Base-by-base conservation (phyloP, 139 green algal genomes). In the Coelastrella sp. region DNA sequence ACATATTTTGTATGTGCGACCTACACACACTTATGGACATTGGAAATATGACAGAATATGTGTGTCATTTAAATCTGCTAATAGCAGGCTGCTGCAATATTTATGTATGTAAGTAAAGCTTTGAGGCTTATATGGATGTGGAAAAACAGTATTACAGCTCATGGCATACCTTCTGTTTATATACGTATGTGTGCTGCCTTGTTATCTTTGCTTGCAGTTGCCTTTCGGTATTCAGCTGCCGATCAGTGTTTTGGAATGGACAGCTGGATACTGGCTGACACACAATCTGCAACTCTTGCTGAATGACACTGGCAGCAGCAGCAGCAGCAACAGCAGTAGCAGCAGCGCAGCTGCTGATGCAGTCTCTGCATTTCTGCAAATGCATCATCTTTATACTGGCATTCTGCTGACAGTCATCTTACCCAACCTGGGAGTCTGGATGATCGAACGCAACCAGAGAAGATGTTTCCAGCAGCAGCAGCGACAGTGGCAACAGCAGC, bases 171-270 rank as follows among this genome's bases (percentile, higher is more conserved):
- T n/a, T n/a, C n/a, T n/a, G n/a, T n/a, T n/a, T n/a, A n/a, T n/a
- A n/a, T n/a, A n/a, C n/a, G n/a, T n/a, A n/a, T n/a, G n/a, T 15
- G 13, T 57, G 48, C 48, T 57, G 48, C 48, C 13, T 57, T 57
- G 48, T 15, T 27, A 4, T 75, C n/a, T n/a, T n/a, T n/a, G n/a
- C n/a, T n/a, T n/a, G 67, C 67, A 75, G 67, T 15, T 75, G 37
- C 67, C 67, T 13, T 45, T 75, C 7, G 37, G 6, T 0, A 21
- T 75, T 11, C 67, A 75, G 25, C 35, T 75, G 67, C 37, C 35
- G 9, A 21, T n/a, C 67, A 75, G 67, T 37, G 17, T 8, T 13
- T 30, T 43, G 5, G 67, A 75, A 37, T 75, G 67, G 67, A 19
- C 27, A 17, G 25, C 51, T 11, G 37, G 40, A 15, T 75, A 75